Evolutionary conservation across 2,329 filamentous ascomycete genomes (phyloP), one percentile per base, ranked within the genome.

Genomic region (Trematosphaeria pertusa): DNA sequence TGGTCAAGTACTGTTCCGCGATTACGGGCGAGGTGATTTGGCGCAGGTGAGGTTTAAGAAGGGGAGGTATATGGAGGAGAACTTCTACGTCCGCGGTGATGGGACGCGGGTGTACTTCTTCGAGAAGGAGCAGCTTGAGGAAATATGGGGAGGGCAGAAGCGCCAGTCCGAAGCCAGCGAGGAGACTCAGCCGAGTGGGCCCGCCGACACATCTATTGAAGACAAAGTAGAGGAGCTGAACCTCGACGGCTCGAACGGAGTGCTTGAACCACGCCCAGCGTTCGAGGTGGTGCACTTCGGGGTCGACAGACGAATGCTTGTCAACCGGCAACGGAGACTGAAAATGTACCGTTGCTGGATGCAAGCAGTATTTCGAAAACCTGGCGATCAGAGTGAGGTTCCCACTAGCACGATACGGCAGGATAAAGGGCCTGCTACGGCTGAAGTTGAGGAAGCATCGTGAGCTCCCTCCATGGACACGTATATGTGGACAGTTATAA

Each of bases 261-360:
- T 31, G 12, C 9, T 32, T 2, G 12, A 48, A n/a, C 50, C 57
- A 4, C 45, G 56, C 3, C 69, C 70, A 0, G 48, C 52, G 0
- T 78, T 97, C 61, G 83, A 91, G 37, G 76, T 96, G 36, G 76
- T 88, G 45, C 84, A 94, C 36, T 81, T 97, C 26, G 94, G 87
- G 19, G 82, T 93, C 44, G 94, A 99, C 70, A 86, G 91, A 56
- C 85, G 94, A 49, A 81, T 99, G 77, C 81, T 99, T 44, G 91
- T 99, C 45, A 99, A 99, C 71, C 85, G 94, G 56, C 89, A 92
- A 43, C 84, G 87, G 64, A 88, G 91, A 74, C 78, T 96, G 37
- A 99, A 97, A 76, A 99, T 99, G 94, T 97, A 97, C 73, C 85
- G 94, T 51, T 97, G 93, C 77, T 99, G 94, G 91, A 84, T 95